Conservation (phyloP, 2,329 filamentous ascomycete species). For the Sporothrix protearum region DNA sequence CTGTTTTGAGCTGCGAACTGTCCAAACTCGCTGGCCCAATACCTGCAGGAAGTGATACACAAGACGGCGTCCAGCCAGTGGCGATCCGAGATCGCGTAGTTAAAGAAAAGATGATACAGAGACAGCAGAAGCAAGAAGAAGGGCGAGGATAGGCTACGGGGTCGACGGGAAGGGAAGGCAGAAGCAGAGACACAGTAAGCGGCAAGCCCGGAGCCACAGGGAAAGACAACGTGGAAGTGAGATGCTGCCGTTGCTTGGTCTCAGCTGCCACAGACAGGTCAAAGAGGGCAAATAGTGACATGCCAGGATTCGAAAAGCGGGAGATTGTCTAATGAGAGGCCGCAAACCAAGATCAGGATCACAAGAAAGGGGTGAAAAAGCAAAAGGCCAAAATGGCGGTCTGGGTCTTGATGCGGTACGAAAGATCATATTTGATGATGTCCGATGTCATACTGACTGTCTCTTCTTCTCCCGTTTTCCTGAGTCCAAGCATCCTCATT, state of each 20-base stretch:
- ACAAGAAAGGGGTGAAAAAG: background rate
- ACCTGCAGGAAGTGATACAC: background rate
- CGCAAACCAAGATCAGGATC: background rate
- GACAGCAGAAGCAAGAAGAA: background rate
- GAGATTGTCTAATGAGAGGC: background rate
- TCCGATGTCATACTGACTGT: background rate
- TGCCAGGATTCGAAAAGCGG: background rate
- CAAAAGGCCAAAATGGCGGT: background rate
- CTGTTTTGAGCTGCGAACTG: background rate
- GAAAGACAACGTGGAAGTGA: slow-evolving; percentile 17
- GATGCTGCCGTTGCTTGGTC: slow-evolving; percentile 10
- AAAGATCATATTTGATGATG: background rate
- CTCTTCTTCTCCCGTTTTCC: background rate
- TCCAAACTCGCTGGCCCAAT: background rate
- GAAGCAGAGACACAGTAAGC: background rate
- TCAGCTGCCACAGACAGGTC: background rate
- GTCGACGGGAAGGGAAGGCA: background rate
- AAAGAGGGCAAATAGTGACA: background rate
- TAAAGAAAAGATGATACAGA: background rate
- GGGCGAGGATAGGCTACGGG: background rate
- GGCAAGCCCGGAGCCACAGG: background rate
- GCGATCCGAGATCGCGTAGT: background rate
- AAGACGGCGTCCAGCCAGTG: background rate
- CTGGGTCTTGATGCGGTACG: background rate
- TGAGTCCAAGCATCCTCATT: background rate